phyloP scores from a whole-genome alignment of 768 basidiomycete genomes.

The Candolleomyces eurysporus region DNA sequence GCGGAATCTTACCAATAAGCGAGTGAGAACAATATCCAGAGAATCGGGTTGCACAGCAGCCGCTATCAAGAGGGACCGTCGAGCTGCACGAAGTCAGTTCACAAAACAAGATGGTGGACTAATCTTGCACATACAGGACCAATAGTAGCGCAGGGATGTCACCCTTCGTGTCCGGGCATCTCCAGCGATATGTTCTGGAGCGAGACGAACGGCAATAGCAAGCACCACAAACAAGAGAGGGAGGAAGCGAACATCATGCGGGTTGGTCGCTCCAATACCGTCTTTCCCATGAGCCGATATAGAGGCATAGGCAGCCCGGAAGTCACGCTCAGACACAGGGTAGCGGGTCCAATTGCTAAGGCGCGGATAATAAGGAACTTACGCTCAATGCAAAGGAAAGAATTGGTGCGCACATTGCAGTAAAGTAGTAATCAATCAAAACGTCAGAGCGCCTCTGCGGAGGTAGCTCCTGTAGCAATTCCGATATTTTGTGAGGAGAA shows the following conservation, averaged over 20 bases:
- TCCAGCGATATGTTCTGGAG: slow-evolving; percentile 81
- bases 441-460: slow-evolving; percentile 71
- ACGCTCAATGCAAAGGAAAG: not conserved
- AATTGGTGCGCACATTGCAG: slow-evolving; percentile 52
- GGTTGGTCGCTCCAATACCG: slow-evolving; percentile 59
- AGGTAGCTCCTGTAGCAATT: slow-evolving; percentile 86
- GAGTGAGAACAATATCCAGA: slow-evolving; percentile 86
- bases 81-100: slow-evolving; percentile 44
- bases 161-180: slow-evolving; percentile 73
- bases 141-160: slow-evolving; percentile 88
- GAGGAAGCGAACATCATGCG: slow-evolving; percentile 78
- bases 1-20: slow-evolving; percentile 69
- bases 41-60: slow-evolving; percentile 94
- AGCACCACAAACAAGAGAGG: slow-evolving; percentile 93
- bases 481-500: slow-evolving; percentile 84
- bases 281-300: slow-evolving; percentile 61
- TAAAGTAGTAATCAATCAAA: slow-evolving; percentile 82
- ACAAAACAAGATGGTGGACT: not conserved
- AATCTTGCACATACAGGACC: slow-evolving; percentile 72
- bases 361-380: slow-evolving; percentile 10
- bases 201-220: slow-evolving; percentile 81
- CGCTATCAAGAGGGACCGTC: slow-evolving; percentile 84
- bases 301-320: slow-evolving; percentile 68
- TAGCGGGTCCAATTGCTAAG: slow-evolving; percentile 92
- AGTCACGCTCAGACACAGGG: slow-evolving; percentile 83